These are phyloP conservation scores for Penicillium roqueforti DNA, from an alignment of 495 filamentous ascomycete species.

Conservation along the genomic window DNA sequence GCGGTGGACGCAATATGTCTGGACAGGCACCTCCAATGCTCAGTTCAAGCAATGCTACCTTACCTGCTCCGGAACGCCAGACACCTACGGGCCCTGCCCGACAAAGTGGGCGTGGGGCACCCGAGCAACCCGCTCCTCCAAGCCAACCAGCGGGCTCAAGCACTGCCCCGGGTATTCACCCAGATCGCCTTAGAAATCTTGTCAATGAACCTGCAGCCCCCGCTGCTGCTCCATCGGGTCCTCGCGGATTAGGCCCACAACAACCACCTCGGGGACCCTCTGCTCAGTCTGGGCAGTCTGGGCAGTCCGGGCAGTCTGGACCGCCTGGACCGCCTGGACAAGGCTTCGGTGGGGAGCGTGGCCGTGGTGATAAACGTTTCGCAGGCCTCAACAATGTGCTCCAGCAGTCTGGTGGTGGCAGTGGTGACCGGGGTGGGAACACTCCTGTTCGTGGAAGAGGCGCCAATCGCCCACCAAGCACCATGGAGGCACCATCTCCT, in stretches of 20 bases:
- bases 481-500: constrained; percentile 27
- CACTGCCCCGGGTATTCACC: constrained; percentile 44
- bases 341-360: constrained; percentile 35
- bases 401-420: constrained; percentile 36
- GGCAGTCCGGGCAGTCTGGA: not conserved
- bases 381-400: constrained; percentile 43
- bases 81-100: constrained; percentile 38
- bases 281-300: constrained; percentile 1
- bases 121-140: constrained; percentile 24
- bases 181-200: constrained; percentile 43
- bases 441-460: constrained; percentile 41
- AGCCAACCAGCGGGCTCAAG: constrained; percentile 24
- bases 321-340: constrained; percentile 1
- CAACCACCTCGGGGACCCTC: constrained; percentile 22
- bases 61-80: constrained; percentile 29
- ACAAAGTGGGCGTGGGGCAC: constrained; percentile 28
- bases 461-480: constrained; percentile 30
- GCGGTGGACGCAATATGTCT: constrained; percentile 24
- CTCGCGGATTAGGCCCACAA: constrained; percentile 11
- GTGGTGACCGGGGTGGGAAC: constrained; percentile 31
- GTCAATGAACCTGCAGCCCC: constrained; percentile 6
- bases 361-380: constrained; percentile 43
- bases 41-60: constrained; percentile 21
- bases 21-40: constrained; percentile 25
- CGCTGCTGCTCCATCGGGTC: constrained; percentile 11